Percentiles rank a stretch among this genome's conserved stretches.
Conservation (phyloP, 768 basidiomycete genomes). For the Termitomyces sp. region DNA sequence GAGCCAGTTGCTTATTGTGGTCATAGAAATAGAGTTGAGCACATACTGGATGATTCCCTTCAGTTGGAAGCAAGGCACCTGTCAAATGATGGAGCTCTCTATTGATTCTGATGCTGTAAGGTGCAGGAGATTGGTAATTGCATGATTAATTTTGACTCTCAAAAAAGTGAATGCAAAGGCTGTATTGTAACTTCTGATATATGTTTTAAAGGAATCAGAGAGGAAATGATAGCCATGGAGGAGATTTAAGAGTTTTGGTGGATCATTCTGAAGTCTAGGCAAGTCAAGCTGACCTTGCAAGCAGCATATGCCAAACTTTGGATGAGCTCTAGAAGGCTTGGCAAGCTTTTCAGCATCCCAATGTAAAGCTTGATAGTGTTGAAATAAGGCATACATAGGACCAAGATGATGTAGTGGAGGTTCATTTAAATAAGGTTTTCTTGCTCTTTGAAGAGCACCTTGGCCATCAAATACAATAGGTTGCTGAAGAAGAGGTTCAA, state of each 20-base stretch:
- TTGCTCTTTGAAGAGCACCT: background rate
- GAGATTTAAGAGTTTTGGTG: background rate
- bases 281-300: constrained; percentile 8
- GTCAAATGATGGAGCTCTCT: background rate
- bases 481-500: background rate
- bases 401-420: background rate
- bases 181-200: background rate
- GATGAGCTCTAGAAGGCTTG: background rate
- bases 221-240: background rate
- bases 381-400: background rate
- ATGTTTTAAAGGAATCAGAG: background rate
- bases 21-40: background rate
- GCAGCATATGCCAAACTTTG: constrained; percentile 11
- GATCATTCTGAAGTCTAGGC: background rate
- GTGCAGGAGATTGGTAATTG: background rate
- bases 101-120: background rate
- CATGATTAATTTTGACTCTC: background rate
- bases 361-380: background rate
- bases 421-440: background rate
- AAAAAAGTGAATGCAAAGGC: background rate
- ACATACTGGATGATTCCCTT: background rate
- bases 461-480: too few species aligned
- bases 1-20: background rate
- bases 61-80: background rate
- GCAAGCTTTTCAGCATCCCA: constrained; percentile 5